These are phyloP conservation scores for Smallanthus sonchifolius DNA, from an alignment of 129 eudicot species.

Conservation along the genomic window DNA sequence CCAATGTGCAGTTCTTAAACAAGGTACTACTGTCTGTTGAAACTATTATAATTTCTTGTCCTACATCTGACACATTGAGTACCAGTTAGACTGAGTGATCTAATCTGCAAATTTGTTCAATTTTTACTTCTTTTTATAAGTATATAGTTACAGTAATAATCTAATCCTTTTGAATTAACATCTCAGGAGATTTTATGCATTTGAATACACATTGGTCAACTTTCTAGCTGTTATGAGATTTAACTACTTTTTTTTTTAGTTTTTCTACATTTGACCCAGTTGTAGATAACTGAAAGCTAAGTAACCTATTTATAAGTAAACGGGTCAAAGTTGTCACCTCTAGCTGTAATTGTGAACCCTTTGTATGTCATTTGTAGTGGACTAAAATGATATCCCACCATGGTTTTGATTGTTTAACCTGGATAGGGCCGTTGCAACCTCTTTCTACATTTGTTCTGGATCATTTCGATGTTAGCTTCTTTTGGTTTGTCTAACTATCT, in stretches of 20 bases:
- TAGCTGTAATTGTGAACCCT: neutral
- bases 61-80: neutral
- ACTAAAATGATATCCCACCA: neutral
- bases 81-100: neutral
- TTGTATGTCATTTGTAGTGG: neutral
- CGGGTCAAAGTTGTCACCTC: neutral
- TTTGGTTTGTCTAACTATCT: neutral
- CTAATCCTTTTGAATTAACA: neutral
- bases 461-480: neutral
- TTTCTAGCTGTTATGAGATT: neutral
- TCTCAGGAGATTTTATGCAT: neutral
- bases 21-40: conserved; percentile 40
- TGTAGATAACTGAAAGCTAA: neutral
- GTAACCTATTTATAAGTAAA: neutral
- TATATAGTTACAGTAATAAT: neutral
- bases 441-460: neutral
- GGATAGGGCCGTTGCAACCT: neutral
- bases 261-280: neutral
- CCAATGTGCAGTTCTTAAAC: conserved; percentile 54
- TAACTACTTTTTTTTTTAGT: neutral
- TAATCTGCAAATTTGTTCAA: neutral
- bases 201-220: neutral
- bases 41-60: neutral
- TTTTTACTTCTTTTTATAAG: neutral
- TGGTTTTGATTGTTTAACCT: neutral